Conservation (phyloP, 2,329 filamentous ascomycete species). For the Xylaria sp. region DNA sequence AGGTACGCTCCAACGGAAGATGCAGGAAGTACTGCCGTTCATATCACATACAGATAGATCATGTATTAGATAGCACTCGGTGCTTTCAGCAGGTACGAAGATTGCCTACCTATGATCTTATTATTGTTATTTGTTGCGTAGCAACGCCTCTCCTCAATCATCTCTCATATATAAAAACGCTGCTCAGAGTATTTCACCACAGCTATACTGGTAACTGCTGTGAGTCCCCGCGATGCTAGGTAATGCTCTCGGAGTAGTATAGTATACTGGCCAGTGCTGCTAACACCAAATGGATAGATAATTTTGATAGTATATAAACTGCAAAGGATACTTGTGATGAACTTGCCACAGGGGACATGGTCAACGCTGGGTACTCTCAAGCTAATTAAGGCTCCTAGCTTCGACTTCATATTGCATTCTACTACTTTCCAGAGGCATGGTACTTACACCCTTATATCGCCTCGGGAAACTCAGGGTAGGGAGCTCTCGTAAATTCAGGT, state of each 20-base stretch:
- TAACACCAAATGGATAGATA: neutral
- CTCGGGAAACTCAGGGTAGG: neutral
- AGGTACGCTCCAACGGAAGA: neutral
- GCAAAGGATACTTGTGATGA: neutral
- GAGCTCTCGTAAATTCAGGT: neutral
- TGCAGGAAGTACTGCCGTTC: neutral
- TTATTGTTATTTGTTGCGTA: neutral
- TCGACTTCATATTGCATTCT: neutral
- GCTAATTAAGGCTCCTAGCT: neutral
- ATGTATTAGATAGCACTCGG: neutral
- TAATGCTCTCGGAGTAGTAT: neutral
- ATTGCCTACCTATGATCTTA: neutral
- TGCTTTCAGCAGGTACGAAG: neutral
- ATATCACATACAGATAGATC: neutral
- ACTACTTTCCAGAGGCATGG: neutral
- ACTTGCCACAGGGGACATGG: too few relatives aligned
- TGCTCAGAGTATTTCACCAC: neutral
- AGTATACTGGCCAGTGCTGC: neutral
- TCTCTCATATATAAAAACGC: neutral
- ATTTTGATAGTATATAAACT: neutral
- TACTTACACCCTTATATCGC: neutral
- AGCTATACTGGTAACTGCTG: neutral
- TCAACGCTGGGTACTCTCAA: neutral
- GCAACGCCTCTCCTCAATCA: neutral
- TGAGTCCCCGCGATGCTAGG: neutral